Percentiles rank a stretch among this genome's conserved stretches.
These are phyloP conservation scores for Metschnikowia shivogae DNA, from an alignment of 805 yeast species.

Conservation along the genomic window DNA sequence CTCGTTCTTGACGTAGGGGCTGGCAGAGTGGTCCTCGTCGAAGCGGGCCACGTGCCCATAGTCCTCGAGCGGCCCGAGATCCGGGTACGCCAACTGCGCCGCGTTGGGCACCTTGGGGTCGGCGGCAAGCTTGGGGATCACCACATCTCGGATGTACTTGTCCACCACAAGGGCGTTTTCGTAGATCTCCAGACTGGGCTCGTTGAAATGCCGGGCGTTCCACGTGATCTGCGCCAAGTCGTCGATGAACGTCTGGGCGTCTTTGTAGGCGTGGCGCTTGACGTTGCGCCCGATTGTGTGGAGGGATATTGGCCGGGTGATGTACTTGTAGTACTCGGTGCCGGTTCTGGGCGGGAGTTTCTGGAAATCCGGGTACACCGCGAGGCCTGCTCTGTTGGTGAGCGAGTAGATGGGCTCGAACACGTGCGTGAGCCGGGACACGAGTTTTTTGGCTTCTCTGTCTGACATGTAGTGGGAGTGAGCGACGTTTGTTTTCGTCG, in stretches of 20 bases:
- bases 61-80: slow-evolving; percentile 57
- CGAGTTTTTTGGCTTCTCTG: slow-evolving; percentile 36
- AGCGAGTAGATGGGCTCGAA: slow-evolving; percentile 40
- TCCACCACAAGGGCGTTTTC: slow-evolving; percentile 63
- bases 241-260: slow-evolving; percentile 63
- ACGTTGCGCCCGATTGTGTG: slow-evolving; percentile 62
- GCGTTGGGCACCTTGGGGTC: slow-evolving; percentile 36
- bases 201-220: slow-evolving; percentile 86
- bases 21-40: slow-evolving; percentile 12
- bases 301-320: slow-evolving; percentile 77
- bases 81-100: slow-evolving; percentile 48
- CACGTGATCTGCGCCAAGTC: slow-evolving; percentile 84
- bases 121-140: slow-evolving; percentile 46
- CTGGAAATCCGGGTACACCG: slow-evolving; percentile 56
- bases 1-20: slow-evolving; percentile 14
- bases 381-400: slow-evolving; percentile 40
- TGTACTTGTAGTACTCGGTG: slow-evolving; percentile 75
- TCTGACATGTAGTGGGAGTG: slow-evolving; percentile 28
- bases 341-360: slow-evolving; percentile 68
- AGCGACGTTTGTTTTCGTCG: background rate
- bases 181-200: slow-evolving; percentile 62
- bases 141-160: slow-evolving; percentile 41
- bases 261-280: slow-evolving; percentile 49
- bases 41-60: slow-evolving; percentile 8
- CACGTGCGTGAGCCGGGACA: slow-evolving; percentile 26